Conservation (phyloP, 2,329 filamentous ascomycete species). For the Gnomoniopsis smithogilvyi region DNA sequence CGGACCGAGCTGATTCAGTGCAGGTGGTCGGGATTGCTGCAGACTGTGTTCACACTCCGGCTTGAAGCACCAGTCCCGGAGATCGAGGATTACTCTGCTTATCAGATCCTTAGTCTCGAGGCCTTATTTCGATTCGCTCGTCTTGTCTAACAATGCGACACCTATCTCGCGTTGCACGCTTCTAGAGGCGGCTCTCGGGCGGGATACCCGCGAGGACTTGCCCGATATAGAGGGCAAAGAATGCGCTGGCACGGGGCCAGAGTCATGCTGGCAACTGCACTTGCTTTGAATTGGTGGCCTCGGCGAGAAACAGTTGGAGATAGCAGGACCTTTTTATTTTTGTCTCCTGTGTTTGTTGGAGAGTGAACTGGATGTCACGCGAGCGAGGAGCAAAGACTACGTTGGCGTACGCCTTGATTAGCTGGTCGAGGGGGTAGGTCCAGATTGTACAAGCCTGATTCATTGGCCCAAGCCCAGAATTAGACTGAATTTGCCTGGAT, state of each 20-base stretch:
- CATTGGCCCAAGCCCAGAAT: neutral
- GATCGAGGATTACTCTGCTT: neutral
- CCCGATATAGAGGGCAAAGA: conserved; percentile 15
- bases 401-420: neutral
- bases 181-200: conserved; percentile 14
- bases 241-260: conserved; percentile 4
- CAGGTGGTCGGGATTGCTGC: conserved; percentile 8
- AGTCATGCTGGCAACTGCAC: neutral
- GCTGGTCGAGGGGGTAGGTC: neutral
- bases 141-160: neutral
- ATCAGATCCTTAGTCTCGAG: neutral
- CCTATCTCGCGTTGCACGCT: neutral
- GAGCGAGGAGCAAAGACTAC: neutral
- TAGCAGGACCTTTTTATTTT: too few species aligned
- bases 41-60: conserved; percentile 13
- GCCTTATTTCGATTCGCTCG: conserved; percentile 5
- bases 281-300: neutral
- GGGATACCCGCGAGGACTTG: conserved; percentile 16
- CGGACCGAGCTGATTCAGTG: neutral
- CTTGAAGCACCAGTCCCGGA: neutral
- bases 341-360: too few species aligned
- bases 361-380: neutral
- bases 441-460: neutral
- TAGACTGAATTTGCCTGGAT: too few species aligned
- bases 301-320: neutral